Conservation (phyloP, 2,329 filamentous ascomycete genomes). For the Metarhizium brunneum region DNA sequence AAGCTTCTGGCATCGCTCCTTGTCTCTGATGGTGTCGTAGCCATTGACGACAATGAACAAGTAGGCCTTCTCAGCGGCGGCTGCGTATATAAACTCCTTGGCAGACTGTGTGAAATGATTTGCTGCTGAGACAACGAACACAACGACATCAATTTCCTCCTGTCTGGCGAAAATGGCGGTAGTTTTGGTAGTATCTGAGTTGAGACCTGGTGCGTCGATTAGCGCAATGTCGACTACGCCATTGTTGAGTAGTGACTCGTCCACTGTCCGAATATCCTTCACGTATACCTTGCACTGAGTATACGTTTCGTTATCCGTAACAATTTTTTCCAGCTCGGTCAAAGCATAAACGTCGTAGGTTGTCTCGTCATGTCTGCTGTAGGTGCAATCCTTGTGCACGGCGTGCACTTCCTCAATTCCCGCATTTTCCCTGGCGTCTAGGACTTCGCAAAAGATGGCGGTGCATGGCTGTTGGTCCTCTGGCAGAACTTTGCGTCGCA, state of each 20-base stretch:
- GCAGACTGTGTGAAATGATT: constrained; percentile 97
- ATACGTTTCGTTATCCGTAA: constrained; percentile 79
- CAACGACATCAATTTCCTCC: constrained; percentile 97
- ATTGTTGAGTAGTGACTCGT: constrained; percentile 92
- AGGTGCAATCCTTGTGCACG: constrained; percentile 69
- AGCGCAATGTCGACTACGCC: constrained; percentile 96
- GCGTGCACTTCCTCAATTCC: constrained; percentile 93
- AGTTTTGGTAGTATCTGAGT: constrained; percentile 92
- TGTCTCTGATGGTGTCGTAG: constrained; percentile 88
- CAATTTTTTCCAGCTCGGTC: constrained; percentile 74
- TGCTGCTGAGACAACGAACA: constrained; percentile 94
- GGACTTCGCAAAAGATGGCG: constrained; percentile 94
- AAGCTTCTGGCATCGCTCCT: constrained; percentile 82
- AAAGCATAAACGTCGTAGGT: constrained; percentile 85
- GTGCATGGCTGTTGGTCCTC: constrained; percentile 98
- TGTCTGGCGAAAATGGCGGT: constrained; percentile 95
- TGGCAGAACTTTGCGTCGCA: constrained; percentile 84
- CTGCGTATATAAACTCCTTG: constrained; percentile 95
- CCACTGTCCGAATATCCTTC: constrained; percentile 77
- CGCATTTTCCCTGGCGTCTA: constrained; percentile 85
- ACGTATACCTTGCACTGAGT: constrained; percentile 96
- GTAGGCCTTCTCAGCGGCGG: constrained; percentile 93
- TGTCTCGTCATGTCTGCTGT: constrained; percentile 84
- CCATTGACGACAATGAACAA: constrained; percentile 99
- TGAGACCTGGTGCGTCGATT: constrained; percentile 92